Evolutionary conservation across 768 basidiomycete species (phyloP).

Genomic region (Epithele typhae): DNA sequence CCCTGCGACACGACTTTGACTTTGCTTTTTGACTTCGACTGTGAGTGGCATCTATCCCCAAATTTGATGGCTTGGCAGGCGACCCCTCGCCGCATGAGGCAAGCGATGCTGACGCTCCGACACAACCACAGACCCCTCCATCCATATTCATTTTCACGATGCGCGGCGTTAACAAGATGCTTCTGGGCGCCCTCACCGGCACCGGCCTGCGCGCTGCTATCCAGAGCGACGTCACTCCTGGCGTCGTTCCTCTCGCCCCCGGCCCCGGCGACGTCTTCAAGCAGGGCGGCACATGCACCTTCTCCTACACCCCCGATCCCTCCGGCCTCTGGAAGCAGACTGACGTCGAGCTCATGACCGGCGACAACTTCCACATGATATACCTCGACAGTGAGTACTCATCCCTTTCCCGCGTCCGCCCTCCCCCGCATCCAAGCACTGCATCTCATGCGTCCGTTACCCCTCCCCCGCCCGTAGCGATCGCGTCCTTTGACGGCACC

Average conservation of each 20-base stretch:
- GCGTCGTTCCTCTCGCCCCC: conserved; percentile 47
- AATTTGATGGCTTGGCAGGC: no score
- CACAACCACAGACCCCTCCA: no score
- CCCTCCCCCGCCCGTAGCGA: conserved; percentile 38
- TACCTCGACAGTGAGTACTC: conserved; percentile 32
- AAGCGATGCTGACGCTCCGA: no score
- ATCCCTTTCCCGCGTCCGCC: neutral
- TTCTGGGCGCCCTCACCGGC: neutral
- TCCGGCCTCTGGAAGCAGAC: conserved; percentile 65
- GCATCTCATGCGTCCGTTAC: no score
- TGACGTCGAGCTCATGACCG: conserved; percentile 79
- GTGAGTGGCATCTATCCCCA: no score
- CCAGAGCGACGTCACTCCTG: neutral
- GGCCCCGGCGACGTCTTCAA: conserved; percentile 54
- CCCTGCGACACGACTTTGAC: no score
- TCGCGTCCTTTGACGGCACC: conserved; percentile 45
- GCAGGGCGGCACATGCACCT: conserved; percentile 48
- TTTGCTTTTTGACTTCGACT: no score
- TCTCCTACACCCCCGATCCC: conserved; percentile 57
- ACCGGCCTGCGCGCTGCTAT: no score
- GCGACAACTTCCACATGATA: conserved; percentile 65
- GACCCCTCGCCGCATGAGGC: no score
- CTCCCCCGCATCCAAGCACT: neutral
- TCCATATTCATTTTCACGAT: no score
- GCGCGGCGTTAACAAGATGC: neutral